Percentiles rank a stretch among this genome's conserved stretches.
phyloP scores from a whole-genome alignment of 2,329 filamentous ascomycete species.

The Diaporthe ampelina region DNA sequence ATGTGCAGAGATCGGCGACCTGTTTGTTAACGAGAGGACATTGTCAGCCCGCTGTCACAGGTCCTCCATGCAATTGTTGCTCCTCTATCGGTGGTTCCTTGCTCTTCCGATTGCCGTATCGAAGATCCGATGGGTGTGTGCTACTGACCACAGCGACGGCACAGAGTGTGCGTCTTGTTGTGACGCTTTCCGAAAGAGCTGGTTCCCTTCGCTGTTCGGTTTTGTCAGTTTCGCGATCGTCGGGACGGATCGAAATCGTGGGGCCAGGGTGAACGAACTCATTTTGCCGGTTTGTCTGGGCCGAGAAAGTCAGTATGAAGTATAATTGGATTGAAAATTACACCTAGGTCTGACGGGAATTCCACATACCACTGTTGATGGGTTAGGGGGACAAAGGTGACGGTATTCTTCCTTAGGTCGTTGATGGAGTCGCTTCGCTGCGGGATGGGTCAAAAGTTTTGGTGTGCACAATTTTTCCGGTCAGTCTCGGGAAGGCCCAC shows the following conservation, averaged over 20 bases:
- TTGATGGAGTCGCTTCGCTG: constrained; percentile 41
- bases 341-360: not conserved
- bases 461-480: no score
- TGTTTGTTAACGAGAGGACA: constrained; percentile 54
- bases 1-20: constrained; percentile 98
- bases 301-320: constrained; percentile 42
- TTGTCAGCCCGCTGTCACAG: constrained; percentile 45
- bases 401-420: constrained; percentile 39
- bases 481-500: no score
- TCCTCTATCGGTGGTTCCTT: constrained; percentile 1
- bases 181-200: constrained; percentile 42
- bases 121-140: constrained; percentile 36
- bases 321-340: not conserved
- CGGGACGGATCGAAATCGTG: constrained; percentile 34
- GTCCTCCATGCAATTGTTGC: constrained; percentile 32
- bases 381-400: constrained; percentile 38
- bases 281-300: constrained; percentile 65
- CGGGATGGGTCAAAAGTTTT: constrained; percentile 4
- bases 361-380: constrained; percentile 40
- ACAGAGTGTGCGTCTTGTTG: constrained; percentile 86
- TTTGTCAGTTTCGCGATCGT: constrained; percentile 41
- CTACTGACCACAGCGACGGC: constrained; percentile 96
- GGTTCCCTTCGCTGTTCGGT: constrained; percentile 42
- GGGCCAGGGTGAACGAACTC: constrained; percentile 61
- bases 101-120: constrained; percentile 31